Evolutionary conservation across 306 rosid genomes (phyloP), one percentile per base, ranked within the genome.

Genomic region (Dalbergia cultrata): DNA sequence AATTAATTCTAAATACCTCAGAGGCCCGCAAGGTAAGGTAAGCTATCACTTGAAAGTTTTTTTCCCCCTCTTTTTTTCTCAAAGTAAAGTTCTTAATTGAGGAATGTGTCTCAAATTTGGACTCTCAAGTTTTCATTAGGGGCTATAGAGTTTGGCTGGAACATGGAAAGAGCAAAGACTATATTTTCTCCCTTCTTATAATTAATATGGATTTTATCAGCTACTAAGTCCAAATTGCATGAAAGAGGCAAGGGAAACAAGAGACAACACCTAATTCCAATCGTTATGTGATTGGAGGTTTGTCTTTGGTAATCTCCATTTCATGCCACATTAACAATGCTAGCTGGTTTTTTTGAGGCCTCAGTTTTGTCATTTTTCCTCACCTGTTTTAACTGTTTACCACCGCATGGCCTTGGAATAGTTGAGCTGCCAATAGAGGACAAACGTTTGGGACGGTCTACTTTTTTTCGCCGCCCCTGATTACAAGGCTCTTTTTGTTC

Each of bases 401-500:
- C 12, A 11, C 58, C 66, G 13, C 4, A 72, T 18, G 63, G 34
- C 85, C 33, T 39, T 67, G 77, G 67, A 72, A 77, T 54, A 62
- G 60, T 56, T 78, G 49, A 22, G 75, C 22, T 34, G 26, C 4
- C 45, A n/a, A 5, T 53, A 81, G 11, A 77, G 34, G 81, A 84
- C 84, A 74, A 86, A 52, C 16, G 6, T 3, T 16, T 64, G 0
- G 14, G 63, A 9, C 78, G 88, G 74, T 10, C 87, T 90, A 86
- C 83, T 18, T 53, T 21, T 70, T 82, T 84, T 91, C 92, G 94
- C 93, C 94, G 94, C 94, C 94, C 91, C 90, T 80, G 52, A 31
- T 58, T 37, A 85, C 91, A 82, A 87, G 78, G 85, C 49, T 44
- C 41, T 59, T 72, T 81, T 74, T 56, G 34, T 62, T 61, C 76